Base-by-base conservation (phyloP, 257 asterid genomes). In the Rhazya stricta region DNA sequence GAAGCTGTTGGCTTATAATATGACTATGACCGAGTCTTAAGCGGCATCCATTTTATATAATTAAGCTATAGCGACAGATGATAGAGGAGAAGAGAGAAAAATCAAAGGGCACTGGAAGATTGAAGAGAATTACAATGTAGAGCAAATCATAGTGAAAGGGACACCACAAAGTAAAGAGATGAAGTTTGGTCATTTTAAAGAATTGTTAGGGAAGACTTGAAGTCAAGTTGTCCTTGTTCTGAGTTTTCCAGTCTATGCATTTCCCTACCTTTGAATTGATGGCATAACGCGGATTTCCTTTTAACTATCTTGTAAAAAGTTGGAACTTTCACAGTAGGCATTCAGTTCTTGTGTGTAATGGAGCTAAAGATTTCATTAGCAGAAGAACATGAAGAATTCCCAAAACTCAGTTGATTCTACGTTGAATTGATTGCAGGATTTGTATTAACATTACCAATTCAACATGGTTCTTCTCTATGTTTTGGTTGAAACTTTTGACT, bases 161-260 rank as follows among this genome's bases (percentile, higher is more conserved):
- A 27, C 66, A 27, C 18, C 0, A 27, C 8, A 29, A 27, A n/a
- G 37, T 11, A 58, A 12, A 58, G 13, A 1, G 2, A 58, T 25
- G 4, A 0, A 27, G 4, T 15, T 27, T 27, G 29, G 66, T 7
- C 66, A 58, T 58, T 11, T 58, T 27, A 27, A 5, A 19, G 36
- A 32, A 36, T 4, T 10, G 25, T 36, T 3, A 61, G 16, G 9
- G 76, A 37, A 72, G 76, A 54, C 76, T 72, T 72, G 27, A 36
- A 54, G 76, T 72, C 76, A 72, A 72, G 3, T 6, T 16, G 51
- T 36, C 76, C 37, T 8, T 69, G 6, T 29, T 15, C 29, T 50
- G 5, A 45, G 12, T 46, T n/a, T n/a, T 27, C 60, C 4, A 45
- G 10, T 43, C 37, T 29, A 16, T 42, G 1, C 19, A 12, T 58